Evolutionary conservation across 1,284 basidiomycete species (phyloP), one percentile per base, ranked within the genome.

Genomic region (Tylopilus sp.): DNA sequence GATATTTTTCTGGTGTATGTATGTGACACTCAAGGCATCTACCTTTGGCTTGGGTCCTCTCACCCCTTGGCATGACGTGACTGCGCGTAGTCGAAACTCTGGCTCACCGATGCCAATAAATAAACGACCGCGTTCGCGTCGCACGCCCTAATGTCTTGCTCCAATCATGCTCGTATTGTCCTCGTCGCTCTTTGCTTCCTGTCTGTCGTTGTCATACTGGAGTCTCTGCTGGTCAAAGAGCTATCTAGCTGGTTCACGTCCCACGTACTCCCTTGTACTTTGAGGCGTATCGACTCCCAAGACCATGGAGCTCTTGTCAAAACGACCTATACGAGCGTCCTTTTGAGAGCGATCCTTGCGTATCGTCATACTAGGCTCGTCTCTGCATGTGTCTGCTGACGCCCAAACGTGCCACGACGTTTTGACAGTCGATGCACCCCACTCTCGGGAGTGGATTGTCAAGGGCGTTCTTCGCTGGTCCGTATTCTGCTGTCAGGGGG

Each of bases 121-220:
- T 29, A 29, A 3, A 4, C 5, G 12, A 23, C 21, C 21, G 10
- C 3, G 28, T 29, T 11, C 11, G 5, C 11, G 10, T 29, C 28
- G 30, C 18, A 44, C 11, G 25, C 13, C n/a, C n/a, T 15, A 4
- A 46, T 46, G 45, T 50, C 37, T 36, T 39, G 43, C 36, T 46
- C 31, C 4, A 29, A 30, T 16, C 39, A 55, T 40, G 21, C 50
- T 49, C 55, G 50, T 43, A 21, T 49, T 12, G 45, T 58, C 19
- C 35, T 56, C 15, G 59, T 56, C 59, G 58, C 56, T 59, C 58
- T 59, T 52, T 59, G 38, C 30, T 41, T 60, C 39, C n/a, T 51
- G 12, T 56, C 37, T 0, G 23, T 53, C 2, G 12, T 28, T 16
- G n/a, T 60, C 36, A 21, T 44, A 19, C 39, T 46, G 9, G 40